Conservation (phyloP, 2,329 filamentous ascomycete genomes). For the Pleurostoma richardsiae region DNA sequence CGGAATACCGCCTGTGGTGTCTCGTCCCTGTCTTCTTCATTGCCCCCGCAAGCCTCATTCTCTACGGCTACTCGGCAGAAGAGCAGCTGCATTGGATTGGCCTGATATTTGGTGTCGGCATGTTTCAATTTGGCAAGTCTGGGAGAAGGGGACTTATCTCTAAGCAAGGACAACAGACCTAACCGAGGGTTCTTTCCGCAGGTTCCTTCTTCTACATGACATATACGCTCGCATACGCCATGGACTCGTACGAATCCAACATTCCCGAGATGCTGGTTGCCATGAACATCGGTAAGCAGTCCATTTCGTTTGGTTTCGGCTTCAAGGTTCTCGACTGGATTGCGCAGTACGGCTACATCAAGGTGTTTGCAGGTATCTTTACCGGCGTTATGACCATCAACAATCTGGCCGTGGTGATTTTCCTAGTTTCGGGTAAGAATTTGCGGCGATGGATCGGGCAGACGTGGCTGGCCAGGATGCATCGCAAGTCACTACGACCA, state of each 20-base stretch:
- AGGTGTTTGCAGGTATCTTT: constrained; percentile 37
- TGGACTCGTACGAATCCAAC: constrained; percentile 50
- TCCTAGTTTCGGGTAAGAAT: constrained; percentile 37
- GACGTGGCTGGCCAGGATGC: constrained; percentile 35
- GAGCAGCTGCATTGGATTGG: too few relatives aligned
- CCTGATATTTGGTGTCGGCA: neutral
- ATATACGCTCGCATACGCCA: constrained; percentile 50
- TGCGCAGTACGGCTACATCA: constrained; percentile 32
- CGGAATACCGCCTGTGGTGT: too few relatives aligned
- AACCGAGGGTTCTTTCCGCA: too few relatives aligned
- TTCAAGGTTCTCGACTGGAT: constrained; percentile 40
- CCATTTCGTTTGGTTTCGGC: constrained; percentile 40
- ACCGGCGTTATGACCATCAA: constrained; percentile 34
- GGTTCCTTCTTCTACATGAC: constrained; percentile 45
- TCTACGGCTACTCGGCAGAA: too few relatives aligned
- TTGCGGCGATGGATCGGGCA: constrained; percentile 32
- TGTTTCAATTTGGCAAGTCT: neutral
- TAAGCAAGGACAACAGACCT: neutral
- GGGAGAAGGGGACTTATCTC: neutral
- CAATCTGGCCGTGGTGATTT: constrained; percentile 34
- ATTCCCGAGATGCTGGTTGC: constrained; percentile 51
- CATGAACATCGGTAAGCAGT: constrained; percentile 43
- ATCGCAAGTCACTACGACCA: constrained; percentile 14
- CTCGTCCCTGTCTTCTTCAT: too few relatives aligned
- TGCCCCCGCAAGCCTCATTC: too few relatives aligned